Percentiles rank a stretch among this genome's conserved stretches.
These are phyloP conservation scores for Eimeria tenella DNA, from an alignment of 169 alveolate genomes.

Conservation along the genomic window DNA sequence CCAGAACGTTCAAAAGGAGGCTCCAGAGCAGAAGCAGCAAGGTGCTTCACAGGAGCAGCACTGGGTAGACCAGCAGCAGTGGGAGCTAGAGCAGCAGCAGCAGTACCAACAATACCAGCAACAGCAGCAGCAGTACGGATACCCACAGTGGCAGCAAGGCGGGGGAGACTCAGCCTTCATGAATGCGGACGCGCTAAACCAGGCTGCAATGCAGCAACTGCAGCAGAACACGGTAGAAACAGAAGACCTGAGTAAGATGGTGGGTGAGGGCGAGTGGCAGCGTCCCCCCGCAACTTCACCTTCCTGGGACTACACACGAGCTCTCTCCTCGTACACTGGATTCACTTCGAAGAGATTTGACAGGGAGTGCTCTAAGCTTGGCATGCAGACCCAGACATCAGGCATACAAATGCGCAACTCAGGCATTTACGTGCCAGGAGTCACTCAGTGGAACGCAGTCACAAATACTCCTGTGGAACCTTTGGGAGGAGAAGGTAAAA, in stretches of 20 bases:
- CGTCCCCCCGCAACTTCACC: not conserved
- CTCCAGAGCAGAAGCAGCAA: conserved; percentile 30
- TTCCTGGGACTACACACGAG: conserved; percentile 19
- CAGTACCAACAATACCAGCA: conserved; percentile 3
- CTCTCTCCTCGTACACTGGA: conserved; percentile 3
- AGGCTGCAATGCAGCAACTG: conserved; percentile 21
- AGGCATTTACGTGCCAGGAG: not conserved
- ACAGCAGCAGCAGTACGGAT: conserved; percentile 12
- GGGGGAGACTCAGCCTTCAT: not conserved
- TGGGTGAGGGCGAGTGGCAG: conserved; percentile 44
- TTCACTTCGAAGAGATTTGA: not conserved
- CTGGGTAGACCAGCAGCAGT: conserved; percentile 44
- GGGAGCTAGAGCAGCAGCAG: conserved; percentile 36
- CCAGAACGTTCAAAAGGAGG: conserved; percentile 21
- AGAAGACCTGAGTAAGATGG: conserved; percentile 33
- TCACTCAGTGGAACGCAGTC: conserved; percentile 20
- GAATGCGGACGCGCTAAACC: not conserved
- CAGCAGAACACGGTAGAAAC: not conserved
- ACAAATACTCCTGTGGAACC: conserved; percentile 21
- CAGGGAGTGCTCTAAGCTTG: not conserved
- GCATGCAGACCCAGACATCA: not conserved
- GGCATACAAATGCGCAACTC: not conserved
- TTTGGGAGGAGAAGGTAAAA: conserved; percentile 17
- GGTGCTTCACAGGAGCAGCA: not conserved
- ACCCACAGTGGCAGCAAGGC: not conserved